phyloP scores from a whole-genome alignment of 1,284 basidiomycete genomes.

The Moniliophthora roreri region DNA sequence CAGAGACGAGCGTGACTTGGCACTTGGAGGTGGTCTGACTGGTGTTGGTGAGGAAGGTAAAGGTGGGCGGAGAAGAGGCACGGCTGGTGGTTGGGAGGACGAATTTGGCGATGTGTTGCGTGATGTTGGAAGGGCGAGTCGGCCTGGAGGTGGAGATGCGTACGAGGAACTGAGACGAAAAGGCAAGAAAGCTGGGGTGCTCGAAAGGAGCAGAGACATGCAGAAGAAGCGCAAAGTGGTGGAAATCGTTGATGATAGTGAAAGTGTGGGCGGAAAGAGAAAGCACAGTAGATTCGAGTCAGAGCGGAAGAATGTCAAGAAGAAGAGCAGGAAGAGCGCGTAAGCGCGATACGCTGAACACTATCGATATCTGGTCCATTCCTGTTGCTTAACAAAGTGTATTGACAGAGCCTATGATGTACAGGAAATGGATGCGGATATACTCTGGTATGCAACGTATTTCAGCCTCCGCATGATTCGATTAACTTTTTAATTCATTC shows the following conservation, averaged over 20 bases:
- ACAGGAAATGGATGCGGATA: no score
- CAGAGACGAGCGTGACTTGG: constrained; percentile 90
- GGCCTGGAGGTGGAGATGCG: constrained; percentile 56
- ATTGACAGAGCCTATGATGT: no score
- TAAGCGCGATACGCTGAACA: not conserved
- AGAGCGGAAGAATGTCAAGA: constrained; percentile 61
- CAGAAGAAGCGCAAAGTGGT: constrained; percentile 36
- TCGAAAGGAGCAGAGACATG: constrained; percentile 48
- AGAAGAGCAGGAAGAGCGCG: constrained; percentile 21
- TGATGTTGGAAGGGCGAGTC: constrained; percentile 44
- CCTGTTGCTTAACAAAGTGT: no score
- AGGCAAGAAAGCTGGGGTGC: constrained; percentile 62
- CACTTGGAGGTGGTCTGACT: constrained; percentile 71
- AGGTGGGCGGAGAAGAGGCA: constrained; percentile 50
- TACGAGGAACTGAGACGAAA: constrained; percentile 74
- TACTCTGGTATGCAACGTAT: no score
- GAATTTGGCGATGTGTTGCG: constrained; percentile 83
- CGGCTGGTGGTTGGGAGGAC: constrained; percentile 78
- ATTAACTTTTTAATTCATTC: no score
- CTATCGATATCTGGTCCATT: no score
- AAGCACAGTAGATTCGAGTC: constrained; percentile 80
- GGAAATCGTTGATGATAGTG: constrained; percentile 40
- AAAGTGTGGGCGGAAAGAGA: constrained; percentile 41
- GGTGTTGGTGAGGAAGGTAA: constrained; percentile 30
- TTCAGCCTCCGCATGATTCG: no score